These are phyloP conservation scores for Lactifluus volemus DNA, from an alignment of 768 basidiomycete genomes.

Conservation along the genomic window DNA sequence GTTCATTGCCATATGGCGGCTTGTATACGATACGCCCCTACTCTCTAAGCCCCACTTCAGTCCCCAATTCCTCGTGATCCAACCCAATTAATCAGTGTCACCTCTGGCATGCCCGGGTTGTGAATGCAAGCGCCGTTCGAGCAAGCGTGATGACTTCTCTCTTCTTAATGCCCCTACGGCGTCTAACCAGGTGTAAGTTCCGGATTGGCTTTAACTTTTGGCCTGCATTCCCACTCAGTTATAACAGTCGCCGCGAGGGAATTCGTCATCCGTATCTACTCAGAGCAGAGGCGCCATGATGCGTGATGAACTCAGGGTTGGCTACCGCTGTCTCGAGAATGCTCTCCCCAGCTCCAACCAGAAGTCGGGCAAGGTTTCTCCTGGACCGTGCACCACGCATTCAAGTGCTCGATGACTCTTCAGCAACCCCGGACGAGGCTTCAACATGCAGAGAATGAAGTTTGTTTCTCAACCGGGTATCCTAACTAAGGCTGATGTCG, in stretches of 20 bases:
- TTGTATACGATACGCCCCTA: too few species aligned
- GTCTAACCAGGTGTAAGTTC: slow-evolving; percentile 45
- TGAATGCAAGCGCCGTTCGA: slow-evolving; percentile 33
- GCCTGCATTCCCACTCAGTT: not conserved
- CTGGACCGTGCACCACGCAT: slow-evolving; percentile 85
- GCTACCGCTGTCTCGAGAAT: slow-evolving; percentile 85
- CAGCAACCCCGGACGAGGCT: slow-evolving; percentile 67
- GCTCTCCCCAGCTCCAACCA: slow-evolving; percentile 84
- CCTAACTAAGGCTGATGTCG: slow-evolving; percentile 1
- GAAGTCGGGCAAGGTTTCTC: slow-evolving; percentile 84
- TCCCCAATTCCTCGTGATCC: slow-evolving; percentile 70
- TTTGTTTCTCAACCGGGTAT: not conserved
- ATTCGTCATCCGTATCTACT: slow-evolving; percentile 90
- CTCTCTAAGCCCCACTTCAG: slow-evolving; percentile 47
- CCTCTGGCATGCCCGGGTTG: slow-evolving; percentile 45
- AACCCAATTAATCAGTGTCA: slow-evolving; percentile 54
- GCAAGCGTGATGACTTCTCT: slow-evolving; percentile 49
- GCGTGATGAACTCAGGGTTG: slow-evolving; percentile 89
- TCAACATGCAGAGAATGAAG: slow-evolving; percentile 70
- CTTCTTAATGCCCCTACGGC: slow-evolving; percentile 36
- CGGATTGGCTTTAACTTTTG: not conserved
- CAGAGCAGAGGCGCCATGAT: slow-evolving; percentile 84
- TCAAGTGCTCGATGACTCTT: slow-evolving; percentile 75
- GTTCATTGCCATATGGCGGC: too few species aligned
- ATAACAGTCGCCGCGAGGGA: slow-evolving; percentile 68